Evolutionary conservation across 1,284 basidiomycete genomes (phyloP), one percentile per base, ranked within the genome.

Genomic region (Cryptococcus wingfieldii): DNA sequence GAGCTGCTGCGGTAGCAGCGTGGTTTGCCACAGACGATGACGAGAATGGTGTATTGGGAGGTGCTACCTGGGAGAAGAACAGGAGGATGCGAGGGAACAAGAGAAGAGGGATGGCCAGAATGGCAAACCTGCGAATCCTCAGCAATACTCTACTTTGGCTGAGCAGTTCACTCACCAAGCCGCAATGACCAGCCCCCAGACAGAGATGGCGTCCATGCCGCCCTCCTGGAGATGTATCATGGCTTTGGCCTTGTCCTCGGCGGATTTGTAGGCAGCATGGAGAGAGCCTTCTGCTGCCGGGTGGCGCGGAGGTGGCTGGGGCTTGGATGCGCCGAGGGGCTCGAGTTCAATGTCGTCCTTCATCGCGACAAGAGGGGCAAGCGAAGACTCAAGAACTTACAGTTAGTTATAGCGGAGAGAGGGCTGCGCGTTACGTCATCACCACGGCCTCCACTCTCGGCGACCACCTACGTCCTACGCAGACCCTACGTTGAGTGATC

Each of bases 71-170:
- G 5, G 73, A 63, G 58, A 77, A 69, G 66, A 77, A 77, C 49
- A 76, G 59, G 13, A 77, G 59, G 47, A 77, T 64, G 13, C 75
- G 69, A 7, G 76, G 75, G 62, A 77, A 70, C 41, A 77, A 62
- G 16, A 77, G 60, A 2, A 74, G 60, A 0, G 73, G 75, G n/a
- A 73, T 50, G 14, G 69, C 67, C 25, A 74, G 62, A 27, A 67
- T 27, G 16, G 61, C 46, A 56, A 72, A 72, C 72, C 74, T 76
- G 48, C 13, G 5, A 39, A 8, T 13, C 5, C 34, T 46, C 19
- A 46, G 45, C 5, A 31, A 10, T 19, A 37, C 19, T 23, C n/a
- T 19, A 28, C 19, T 13, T 28, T 34, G 27, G 44, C 25, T 19
- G 23, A 13, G 9, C 43, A 27, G 12, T 14, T 5, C 38, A 70